phyloP scores from a whole-genome alignment of 306 rosid species.

The Rosa persica region DNA sequence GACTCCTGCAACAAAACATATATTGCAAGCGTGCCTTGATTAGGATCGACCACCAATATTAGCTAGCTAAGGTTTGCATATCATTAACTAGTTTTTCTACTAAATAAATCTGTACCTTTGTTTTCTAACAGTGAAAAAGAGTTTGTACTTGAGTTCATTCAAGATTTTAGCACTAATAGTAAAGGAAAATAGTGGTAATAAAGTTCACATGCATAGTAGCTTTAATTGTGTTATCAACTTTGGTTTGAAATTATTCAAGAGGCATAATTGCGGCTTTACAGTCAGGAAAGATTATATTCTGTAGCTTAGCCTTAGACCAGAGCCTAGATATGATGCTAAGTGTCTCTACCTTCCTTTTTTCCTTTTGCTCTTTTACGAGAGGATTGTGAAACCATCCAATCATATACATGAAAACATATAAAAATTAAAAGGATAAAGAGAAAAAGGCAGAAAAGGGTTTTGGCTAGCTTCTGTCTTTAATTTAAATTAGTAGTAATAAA shows the following conservation, averaged over 20 bases:
- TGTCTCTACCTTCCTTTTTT: constrained; percentile 3
- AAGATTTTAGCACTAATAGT: background rate
- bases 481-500: constrained; percentile 46
- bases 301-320: background rate
- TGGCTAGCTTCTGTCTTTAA: constrained; percentile 47
- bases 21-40: constrained; percentile 15
- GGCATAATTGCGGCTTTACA: constrained; percentile 22
- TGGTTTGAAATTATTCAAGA: constrained; percentile 9
- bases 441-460: constrained; percentile 26
- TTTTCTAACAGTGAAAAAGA: constrained; percentile 3
- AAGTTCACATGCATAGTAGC: constrained; percentile 9
- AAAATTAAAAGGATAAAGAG: constrained; percentile 38
- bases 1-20: constrained; percentile 54
- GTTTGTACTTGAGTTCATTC: constrained; percentile 6
- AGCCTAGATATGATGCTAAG: constrained; percentile 36
- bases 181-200: constrained; percentile 7
- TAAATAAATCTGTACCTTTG: background rate
- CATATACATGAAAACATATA: constrained; percentile 22
- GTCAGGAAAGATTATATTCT: constrained; percentile 31
- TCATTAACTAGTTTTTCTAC: background rate
- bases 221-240: constrained; percentile 14
- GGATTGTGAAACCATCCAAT: constrained; percentile 23
- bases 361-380: background rate
- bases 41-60: background rate
- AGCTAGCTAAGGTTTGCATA: constrained; percentile 12